Evolutionary conservation across 2,329 filamentous ascomycete species (phyloP).

Genomic region (Fusarium denticulatum): DNA sequence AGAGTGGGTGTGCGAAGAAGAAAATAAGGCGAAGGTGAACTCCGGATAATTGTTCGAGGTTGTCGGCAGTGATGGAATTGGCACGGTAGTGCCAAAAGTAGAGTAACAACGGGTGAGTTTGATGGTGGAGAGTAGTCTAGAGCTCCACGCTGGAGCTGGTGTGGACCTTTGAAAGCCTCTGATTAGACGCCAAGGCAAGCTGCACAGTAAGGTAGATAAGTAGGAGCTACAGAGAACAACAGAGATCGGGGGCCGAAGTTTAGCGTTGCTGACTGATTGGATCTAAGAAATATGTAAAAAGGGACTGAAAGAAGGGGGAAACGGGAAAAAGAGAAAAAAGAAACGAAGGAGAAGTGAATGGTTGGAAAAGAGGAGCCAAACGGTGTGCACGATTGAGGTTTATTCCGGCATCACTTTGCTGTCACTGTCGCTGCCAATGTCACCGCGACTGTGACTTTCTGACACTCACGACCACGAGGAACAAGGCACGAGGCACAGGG

Average conservation of each 20-base stretch:
- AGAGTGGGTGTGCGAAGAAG: slow-evolving; percentile 3
- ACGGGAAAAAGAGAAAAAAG: not conserved
- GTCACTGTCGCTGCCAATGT: not conserved
- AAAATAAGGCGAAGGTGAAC: slow-evolving; percentile 17
- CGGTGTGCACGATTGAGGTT: slow-evolving; percentile 29
- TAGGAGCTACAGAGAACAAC: slow-evolving; percentile 14
- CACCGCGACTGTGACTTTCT: slow-evolving; percentile 16
- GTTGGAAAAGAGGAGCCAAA: slow-evolving; percentile 26
- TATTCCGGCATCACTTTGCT: slow-evolving; percentile 22
- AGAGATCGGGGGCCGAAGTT: not conserved
- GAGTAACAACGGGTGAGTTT: slow-evolving; percentile 38
- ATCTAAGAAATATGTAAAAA: not conserved
- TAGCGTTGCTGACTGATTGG: not conserved
- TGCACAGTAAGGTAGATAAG: not conserved
- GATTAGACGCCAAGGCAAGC: slow-evolving; percentile 28
- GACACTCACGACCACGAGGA: slow-evolving; percentile 20
- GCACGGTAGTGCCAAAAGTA: slow-evolving; percentile 27
- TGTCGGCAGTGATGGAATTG: slow-evolving; percentile 32
- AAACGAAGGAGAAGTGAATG: slow-evolving; percentile 10
- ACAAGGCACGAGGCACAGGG: slow-evolving; percentile 33
- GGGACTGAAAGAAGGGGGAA: not conserved
- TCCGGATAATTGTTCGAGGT: slow-evolving; percentile 26
- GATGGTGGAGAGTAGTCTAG: slow-evolving; percentile 41
- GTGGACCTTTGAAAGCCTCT: slow-evolving; percentile 39
- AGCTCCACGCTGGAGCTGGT: slow-evolving; percentile 43